phyloP scores from a whole-genome alignment of 768 basidiomycete genomes.

The Tylopilus vinaceipallidus region DNA sequence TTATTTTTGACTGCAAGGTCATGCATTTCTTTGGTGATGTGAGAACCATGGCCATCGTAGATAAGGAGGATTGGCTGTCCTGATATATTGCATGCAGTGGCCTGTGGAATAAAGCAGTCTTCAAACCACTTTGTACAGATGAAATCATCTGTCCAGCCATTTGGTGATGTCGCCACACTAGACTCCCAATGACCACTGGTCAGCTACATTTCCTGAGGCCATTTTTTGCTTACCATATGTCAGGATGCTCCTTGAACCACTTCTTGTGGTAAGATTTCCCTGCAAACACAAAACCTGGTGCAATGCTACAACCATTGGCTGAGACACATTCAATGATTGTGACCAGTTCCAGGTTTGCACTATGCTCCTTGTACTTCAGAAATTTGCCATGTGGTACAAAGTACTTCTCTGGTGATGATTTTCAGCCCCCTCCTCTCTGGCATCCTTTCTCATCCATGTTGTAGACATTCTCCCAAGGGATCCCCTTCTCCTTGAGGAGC shows the following conservation, averaged over 20 bases:
- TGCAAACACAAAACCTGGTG: conserved; percentile 40
- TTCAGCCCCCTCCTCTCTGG: conserved; percentile 30
- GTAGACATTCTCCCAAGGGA: conserved; percentile 32
- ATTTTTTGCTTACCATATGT: no score
- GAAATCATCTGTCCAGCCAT: conserved; percentile 43
- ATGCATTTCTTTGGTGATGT: conserved; percentile 28
- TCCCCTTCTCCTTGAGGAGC: conserved; percentile 21
- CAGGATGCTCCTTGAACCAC: not conserved
- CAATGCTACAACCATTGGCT: conserved; percentile 23
- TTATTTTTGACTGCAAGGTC: conserved; percentile 27
- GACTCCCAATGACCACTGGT: no score
- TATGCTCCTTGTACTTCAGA: conserved; percentile 10
- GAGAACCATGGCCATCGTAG: conserved; percentile 45
- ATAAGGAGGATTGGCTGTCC: conserved; percentile 40
- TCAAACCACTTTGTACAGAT: conserved; percentile 40
- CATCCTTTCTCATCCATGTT: conserved; percentile 17
- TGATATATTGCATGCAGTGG: conserved; percentile 22
- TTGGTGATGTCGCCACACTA: conserved; percentile 35
- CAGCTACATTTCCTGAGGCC: no score
- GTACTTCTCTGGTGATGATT: conserved; percentile 17
- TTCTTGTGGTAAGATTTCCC: conserved; percentile 11
- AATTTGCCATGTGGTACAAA: conserved; percentile 4
- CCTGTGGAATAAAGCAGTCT: conserved; percentile 37
- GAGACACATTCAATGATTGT: conserved; percentile 42
- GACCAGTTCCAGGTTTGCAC: conserved; percentile 42